Conservation (phyloP, 768 basidiomycete species). For the Tricholoma sp. region DNA sequence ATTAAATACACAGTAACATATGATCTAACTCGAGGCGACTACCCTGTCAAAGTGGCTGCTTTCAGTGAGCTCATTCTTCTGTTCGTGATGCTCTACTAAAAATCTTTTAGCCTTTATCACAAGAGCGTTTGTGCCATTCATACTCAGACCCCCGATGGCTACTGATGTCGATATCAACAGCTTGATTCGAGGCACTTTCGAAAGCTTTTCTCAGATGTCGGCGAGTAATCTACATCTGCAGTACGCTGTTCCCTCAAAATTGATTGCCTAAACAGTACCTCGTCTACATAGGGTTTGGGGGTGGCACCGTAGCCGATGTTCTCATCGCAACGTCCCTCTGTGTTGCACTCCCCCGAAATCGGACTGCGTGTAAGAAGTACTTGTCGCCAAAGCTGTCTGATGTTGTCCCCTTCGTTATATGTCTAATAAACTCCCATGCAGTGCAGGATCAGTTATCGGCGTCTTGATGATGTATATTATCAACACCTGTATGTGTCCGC, state of each 20-base stretch:
- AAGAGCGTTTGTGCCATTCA: slow-evolving; percentile 19
- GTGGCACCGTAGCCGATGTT: slow-evolving; percentile 35
- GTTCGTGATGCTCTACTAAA: neutral
- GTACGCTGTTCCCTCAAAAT: neutral
- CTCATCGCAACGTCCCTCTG: slow-evolving; percentile 33
- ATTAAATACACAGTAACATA: neutral
- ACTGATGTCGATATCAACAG: slow-evolving; percentile 7
- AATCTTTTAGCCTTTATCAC: slow-evolving; percentile 19
- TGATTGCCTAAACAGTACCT: slow-evolving; percentile 16
- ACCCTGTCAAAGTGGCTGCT: slow-evolving; percentile 5
- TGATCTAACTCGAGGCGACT: neutral
- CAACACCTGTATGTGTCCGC: slow-evolving; percentile 36
- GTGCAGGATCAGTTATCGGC: slow-evolving; percentile 40
- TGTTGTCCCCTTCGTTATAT: neutral
- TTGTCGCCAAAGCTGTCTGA: neutral
- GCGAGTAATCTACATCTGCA: slow-evolving; percentile 7
- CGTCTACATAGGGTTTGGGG: slow-evolving; percentile 24
- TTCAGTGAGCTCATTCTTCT: slow-evolving; percentile 8
- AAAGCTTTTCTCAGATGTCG: slow-evolving; percentile 20
- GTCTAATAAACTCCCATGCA: slow-evolving; percentile 7
- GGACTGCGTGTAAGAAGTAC: slow-evolving; percentile 24
- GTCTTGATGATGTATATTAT: slow-evolving; percentile 42
- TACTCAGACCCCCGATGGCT: neutral
- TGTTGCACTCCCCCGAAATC: slow-evolving; percentile 22
- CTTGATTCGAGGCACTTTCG: slow-evolving; percentile 19